Evolutionary conservation across 2,329 filamentous ascomycete species (phyloP).

Genomic region (Huntiella moniliformis): DNA sequence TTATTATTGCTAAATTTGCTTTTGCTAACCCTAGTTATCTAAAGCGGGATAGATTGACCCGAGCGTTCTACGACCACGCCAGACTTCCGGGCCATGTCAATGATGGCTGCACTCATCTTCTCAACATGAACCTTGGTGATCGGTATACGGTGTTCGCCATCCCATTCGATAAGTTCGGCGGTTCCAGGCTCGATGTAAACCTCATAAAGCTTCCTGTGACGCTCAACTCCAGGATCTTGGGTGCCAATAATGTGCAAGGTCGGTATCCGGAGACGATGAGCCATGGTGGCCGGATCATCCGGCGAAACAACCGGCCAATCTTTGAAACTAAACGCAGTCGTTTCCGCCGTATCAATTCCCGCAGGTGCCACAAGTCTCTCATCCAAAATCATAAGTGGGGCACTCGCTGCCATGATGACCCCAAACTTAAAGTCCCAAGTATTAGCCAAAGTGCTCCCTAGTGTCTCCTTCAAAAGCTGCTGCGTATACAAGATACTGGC

Average conservation of each 20-base stretch:
- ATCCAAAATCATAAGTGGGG: slow-evolving; percentile 37
- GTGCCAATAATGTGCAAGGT: slow-evolving; percentile 52
- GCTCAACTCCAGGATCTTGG: slow-evolving; percentile 36
- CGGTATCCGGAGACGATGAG: slow-evolving; percentile 34
- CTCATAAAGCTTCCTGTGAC: slow-evolving; percentile 36
- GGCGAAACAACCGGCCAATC: slow-evolving; percentile 21
- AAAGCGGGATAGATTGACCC: background rate
- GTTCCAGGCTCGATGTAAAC: slow-evolving; percentile 39
- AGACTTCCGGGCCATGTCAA: slow-evolving; percentile 25
- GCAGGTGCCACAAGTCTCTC: slow-evolving; percentile 14
- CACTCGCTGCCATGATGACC: slow-evolving; percentile 41
- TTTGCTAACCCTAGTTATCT: background rate
- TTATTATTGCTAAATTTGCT: background rate
- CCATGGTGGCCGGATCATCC: slow-evolving; percentile 14
- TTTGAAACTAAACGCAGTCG: slow-evolving; percentile 21
- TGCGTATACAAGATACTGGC: slow-evolving; percentile 41
- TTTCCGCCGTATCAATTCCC: slow-evolving; percentile 15
- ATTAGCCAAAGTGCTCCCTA: slow-evolving; percentile 15
- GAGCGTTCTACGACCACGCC: background rate
- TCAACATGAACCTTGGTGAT: slow-evolving; percentile 49
- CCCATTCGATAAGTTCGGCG: slow-evolving; percentile 48
- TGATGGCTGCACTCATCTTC: slow-evolving; percentile 31
- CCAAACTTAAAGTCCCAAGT: slow-evolving; percentile 35
- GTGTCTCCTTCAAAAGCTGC: slow-evolving; percentile 31
- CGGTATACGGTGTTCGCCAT: slow-evolving; percentile 52